Evolutionary conservation across 1,139 yeast genomes (phyloP).

Genomic region (Hemisphaericaspora subhashii): DNA sequence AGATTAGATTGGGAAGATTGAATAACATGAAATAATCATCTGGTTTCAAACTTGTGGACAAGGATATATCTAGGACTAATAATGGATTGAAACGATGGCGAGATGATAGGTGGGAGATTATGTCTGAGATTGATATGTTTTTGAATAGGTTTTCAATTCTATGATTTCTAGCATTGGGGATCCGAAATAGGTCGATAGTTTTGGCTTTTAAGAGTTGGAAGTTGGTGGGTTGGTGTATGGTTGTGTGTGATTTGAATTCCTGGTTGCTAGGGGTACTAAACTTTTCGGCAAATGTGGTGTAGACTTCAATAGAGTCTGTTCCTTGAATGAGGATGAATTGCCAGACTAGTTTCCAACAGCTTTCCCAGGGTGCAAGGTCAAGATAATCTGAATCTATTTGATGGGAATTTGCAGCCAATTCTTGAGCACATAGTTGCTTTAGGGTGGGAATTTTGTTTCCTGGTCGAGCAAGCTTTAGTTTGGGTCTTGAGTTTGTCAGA

Average conservation of each 20-base stretch:
- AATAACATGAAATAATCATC: constrained; percentile 30
- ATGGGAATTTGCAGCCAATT: constrained; percentile 29
- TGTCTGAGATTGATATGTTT: constrained; percentile 25
- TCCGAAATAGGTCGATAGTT: constrained; percentile 9
- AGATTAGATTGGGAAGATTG: constrained; percentile 31
- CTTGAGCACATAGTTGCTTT: constrained; percentile 27
- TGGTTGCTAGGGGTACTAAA: constrained; percentile 18
- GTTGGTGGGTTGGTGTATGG: neutral
- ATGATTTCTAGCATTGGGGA: constrained; percentile 21
- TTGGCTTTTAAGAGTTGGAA: constrained; percentile 5
- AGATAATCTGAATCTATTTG: constrained; percentile 23
- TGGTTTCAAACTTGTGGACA: constrained; percentile 12
- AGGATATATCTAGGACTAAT: constrained; percentile 22
- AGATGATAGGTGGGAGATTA: constrained; percentile 13
- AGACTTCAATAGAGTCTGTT: constrained; percentile 33
- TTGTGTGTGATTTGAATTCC: constrained; percentile 28
- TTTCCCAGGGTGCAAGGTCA: constrained; percentile 25
- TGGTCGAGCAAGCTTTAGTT: no score
- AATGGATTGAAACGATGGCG: constrained; percentile 17
- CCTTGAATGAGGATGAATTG: constrained; percentile 22
- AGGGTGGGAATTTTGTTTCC: constrained; percentile 13
- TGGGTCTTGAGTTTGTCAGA: no score
- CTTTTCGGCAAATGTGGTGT: constrained; percentile 27
- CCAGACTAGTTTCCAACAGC: constrained; percentile 38
- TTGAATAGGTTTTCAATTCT: constrained; percentile 38